These are phyloP conservation scores for Trifolium dubium DNA, from an alignment of 306 rosid genomes.

Conservation along the genomic window DNA sequence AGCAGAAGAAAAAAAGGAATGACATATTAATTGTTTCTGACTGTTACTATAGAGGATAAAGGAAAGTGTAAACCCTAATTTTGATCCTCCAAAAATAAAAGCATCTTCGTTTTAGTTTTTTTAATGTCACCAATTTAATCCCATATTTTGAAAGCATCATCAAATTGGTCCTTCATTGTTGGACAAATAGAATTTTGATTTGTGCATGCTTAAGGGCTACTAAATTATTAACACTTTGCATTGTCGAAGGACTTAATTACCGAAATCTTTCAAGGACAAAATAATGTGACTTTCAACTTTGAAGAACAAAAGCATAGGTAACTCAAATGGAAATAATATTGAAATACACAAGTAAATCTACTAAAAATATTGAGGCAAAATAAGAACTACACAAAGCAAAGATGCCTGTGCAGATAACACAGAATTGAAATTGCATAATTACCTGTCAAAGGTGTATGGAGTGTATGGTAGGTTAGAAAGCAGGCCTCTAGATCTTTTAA, in stretches of 20 bases:
- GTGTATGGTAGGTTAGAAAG: conserved; percentile 81
- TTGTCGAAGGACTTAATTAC: conserved; percentile 8
- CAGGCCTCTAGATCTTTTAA: conserved; percentile 82
- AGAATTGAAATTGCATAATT: conserved; percentile 32
- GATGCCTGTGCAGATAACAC: conserved; percentile 17
- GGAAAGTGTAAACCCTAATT: neutral
- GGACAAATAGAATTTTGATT: conserved; percentile 19
- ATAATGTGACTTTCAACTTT: conserved; percentile 4
- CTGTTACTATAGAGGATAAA: neutral
- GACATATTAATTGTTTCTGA: neutral
- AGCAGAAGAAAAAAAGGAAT: neutral
- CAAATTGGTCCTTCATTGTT: neutral
- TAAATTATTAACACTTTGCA: neutral
- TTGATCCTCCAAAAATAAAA: neutral
- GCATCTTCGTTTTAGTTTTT: neutral
- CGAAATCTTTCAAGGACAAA: conserved; percentile 4
- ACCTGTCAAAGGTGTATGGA: conserved; percentile 71
- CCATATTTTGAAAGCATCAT: neutral
- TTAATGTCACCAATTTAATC: too few relatives aligned
- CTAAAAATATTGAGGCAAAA: conserved; percentile 6
- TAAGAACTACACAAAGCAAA: conserved; percentile 17
- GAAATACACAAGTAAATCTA: neutral
- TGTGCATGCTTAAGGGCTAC: conserved; percentile 2
- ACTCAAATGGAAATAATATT: conserved; percentile 16
- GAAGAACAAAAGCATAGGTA: conserved; percentile 1